phyloP scores from a whole-genome alignment of 257 asterid species.

The Henckelia pumila region DNA sequence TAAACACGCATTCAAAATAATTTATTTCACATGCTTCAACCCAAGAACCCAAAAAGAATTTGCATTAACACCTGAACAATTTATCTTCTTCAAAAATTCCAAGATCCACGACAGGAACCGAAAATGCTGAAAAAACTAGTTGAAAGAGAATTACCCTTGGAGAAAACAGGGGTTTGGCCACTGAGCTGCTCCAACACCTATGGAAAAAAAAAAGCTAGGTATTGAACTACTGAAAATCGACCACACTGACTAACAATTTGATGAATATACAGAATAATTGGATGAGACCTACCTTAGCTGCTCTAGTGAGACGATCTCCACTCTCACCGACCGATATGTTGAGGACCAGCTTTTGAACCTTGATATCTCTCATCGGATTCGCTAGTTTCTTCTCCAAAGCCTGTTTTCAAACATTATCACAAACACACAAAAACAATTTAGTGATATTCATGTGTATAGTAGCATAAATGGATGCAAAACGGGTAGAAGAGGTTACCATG shows the following conservation, averaged over 20 bases:
- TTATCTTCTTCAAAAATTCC: neutral
- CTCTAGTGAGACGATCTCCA: slow-evolving; percentile 65
- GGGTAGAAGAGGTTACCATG: slow-evolving; percentile 26
- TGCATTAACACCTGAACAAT: neutral
- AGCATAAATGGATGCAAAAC: neutral
- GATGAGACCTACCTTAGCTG: slow-evolving; percentile 38
- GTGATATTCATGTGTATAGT: neutral
- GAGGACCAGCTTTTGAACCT: slow-evolving; percentile 67
- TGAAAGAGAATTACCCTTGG: slow-evolving; percentile 39
- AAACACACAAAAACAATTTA: neutral
- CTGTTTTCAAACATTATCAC: slow-evolving; percentile 34
- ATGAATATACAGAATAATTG: neutral
- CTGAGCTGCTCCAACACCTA: slow-evolving; percentile 63
- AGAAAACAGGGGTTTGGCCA: slow-evolving; percentile 58
- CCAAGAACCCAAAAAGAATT: neutral
- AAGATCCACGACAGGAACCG: neutral
- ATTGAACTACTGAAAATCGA: neutral
- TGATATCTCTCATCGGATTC: slow-evolving; percentile 66
- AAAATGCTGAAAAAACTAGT: neutral
- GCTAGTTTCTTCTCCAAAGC: slow-evolving; percentile 59
- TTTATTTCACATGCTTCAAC: neutral
- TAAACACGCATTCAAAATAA: neutral
- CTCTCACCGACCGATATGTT: slow-evolving; percentile 71
- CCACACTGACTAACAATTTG: neutral
- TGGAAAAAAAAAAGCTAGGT: neutral